A percentile compares a stretch with the other conserved stretches of the same genome.
These are phyloP conservation scores for Melocanna baccifera DNA, from an alignment of 176 grass and related monocot species.

Conservation along the genomic window DNA sequence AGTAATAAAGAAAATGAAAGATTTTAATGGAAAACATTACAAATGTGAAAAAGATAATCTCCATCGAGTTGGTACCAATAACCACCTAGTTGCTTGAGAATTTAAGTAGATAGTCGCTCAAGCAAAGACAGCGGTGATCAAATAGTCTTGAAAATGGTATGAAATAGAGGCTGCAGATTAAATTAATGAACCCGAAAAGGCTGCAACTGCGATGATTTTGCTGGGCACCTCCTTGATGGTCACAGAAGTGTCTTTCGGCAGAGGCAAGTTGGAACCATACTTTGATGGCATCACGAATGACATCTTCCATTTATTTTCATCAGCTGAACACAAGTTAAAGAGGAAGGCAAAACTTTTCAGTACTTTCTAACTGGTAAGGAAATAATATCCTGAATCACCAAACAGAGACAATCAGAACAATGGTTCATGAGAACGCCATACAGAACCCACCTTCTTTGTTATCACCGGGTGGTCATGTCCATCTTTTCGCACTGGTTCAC, in stretches of 20 bases:
- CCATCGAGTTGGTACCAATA: background rate
- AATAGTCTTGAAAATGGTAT: background rate
- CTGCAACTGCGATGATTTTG: conserved; percentile 64
- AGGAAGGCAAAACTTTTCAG: background rate
- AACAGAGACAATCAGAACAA: conserved; percentile 11
- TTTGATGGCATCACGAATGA: conserved; percentile 94
- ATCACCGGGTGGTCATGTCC: conserved; percentile 96
- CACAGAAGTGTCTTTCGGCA: conserved; percentile 74
- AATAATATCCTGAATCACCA: background rate
- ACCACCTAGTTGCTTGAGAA: background rate
- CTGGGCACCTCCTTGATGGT: conserved; percentile 67
- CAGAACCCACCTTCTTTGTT: conserved; percentile 54
- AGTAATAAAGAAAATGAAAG: too few relatives aligned
- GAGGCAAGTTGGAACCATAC: conserved; percentile 73
- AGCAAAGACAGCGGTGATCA: too few relatives aligned
- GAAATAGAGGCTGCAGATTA: background rate
- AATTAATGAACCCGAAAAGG: conserved; percentile 64
- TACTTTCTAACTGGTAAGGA: background rate
- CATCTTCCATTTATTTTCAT: conserved; percentile 71
- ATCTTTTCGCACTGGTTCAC: conserved; percentile 48
- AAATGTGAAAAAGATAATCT: background rate
- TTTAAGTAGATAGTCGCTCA: conserved; percentile 14
- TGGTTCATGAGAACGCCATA: background rate
- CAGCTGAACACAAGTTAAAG: conserved; percentile 26
- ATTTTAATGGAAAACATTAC: background rate